Percentiles rank a stretch among this genome's conserved stretches.
Conservation (phyloP, 73 alveolate genomes). For the Paramecium sexaurelia region DNA sequence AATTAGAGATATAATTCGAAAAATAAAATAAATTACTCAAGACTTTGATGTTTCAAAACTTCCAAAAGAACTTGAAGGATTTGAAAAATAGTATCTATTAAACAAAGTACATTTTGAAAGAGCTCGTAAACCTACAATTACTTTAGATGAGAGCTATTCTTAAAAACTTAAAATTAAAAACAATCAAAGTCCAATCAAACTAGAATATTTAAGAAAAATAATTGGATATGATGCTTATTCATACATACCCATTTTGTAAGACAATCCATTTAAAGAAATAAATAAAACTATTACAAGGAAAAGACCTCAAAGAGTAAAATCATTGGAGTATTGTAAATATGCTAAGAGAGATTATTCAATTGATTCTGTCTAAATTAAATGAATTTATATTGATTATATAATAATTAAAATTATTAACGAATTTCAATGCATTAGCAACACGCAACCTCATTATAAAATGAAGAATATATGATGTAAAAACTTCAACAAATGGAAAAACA, state of each 20-base stretch:
- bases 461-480: not conserved
- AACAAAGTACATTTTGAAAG: not conserved
- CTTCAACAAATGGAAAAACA: not conserved
- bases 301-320: conserved; percentile 16
- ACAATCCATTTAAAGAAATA: not conserved
- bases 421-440: not conserved
- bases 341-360: not conserved
- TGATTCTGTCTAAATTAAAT: not conserved
- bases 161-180: conserved; percentile 3
- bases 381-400: not conserved
- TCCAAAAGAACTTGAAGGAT: not conserved
- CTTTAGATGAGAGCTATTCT: not conserved
- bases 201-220: not conserved
- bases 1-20: conserved; percentile 4
- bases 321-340: not conserved
- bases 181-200: not conserved
- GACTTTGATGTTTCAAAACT: not conserved
- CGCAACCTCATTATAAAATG: not conserved
- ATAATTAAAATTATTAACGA: not conserved
- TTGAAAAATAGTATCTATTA: not conserved
- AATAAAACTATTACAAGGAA: not conserved
- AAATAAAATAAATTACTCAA: not conserved
- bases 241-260: not conserved
- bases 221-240: conserved; percentile 9
- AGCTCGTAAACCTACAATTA: not conserved